Evolutionary conservation across 257 asterid species (phyloP), one percentile per base, ranked within the genome.

Genomic region (Capsicum chinense): DNA sequence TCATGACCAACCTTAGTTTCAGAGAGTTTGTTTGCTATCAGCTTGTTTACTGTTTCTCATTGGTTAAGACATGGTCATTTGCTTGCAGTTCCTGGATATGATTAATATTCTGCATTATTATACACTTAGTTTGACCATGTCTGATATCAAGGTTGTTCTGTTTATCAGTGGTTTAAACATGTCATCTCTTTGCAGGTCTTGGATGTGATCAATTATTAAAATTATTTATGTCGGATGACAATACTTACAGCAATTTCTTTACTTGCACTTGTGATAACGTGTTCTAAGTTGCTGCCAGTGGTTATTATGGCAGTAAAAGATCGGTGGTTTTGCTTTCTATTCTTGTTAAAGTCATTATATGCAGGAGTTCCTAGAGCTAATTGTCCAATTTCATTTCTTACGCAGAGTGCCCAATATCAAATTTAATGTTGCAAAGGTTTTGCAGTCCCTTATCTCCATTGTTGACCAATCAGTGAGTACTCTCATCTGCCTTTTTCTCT

Each of bases 201-300:
- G 91, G 97, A 90, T 67, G 91, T 93, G 94, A 88, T 89, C 69
- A 90, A 63, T 83, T 90, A 88, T 79, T 93, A 97, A n/a, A 97
- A 94, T 83, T 94, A 94, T 86, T 86, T 94, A 86, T 93, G 93
- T 48, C 90, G 98, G 59, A 92, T 94, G 97, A 92, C 95, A 1
- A 90, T 94, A 85, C 95, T 94, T 86, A 92, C 89, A 59, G 92
- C 98, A 70, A 90, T 94, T 86, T 92, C 95, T 5, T 88, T 93
- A 66, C 98, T 94, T 85, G 97, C 98, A 58, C 98, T 97, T n/a
- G 99, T 95, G 82, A 89, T 95, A 84, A 94, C 98, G 42, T 95
- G 97, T 50, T 94, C 97, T 6, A 91, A 90, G 83, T 84, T 95
- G 83, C 92, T 95, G 88, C 99, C 99, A 0, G 93, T 92, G 84